Base-by-base conservation (phyloP, 495 filamentous ascomycete species). In the Lasiosphaeriaceae sp. region DNA sequence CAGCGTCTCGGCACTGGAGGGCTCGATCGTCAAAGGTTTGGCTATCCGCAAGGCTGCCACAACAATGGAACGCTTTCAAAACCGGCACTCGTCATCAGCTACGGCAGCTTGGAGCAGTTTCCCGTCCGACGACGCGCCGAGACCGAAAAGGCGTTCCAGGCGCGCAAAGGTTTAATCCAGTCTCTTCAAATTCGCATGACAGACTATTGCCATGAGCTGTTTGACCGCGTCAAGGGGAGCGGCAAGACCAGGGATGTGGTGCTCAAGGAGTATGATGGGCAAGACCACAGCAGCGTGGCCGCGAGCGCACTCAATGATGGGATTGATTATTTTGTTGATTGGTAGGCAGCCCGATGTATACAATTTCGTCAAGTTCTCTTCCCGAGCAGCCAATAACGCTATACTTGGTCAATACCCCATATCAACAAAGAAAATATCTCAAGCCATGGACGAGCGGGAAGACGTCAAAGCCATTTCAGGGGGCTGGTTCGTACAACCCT, bases 291-390 rank as follows among this genome's bases (percentile, higher is more conserved):
- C 14, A 41, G 34, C 2, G 62, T 58, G 11, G 62, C 39, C 0
- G 59, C 43, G 35, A 55, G 39, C 23, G 55, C 58, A 29, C 37
- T 65, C 47, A 54, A 53, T 12, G 62, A 65, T 46, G 62, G 62
- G 14, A 56, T 61, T 46, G 41, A 54, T 29, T 65, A 65, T 22
- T 65, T 65, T 55, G 21, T 65, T 39, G 62, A 65, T 47, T 65
- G 62, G 62, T 61, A 45, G 19, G 11, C 16, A 23, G 48, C 16
- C 31, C 7, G 48, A 50, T 11, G 11, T 3, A 8, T 8, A 37
- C 14, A 11, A 43, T 43, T 14, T 17, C 39, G 39, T 43, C n/a
- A 16, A 4, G 14, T 17, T 12, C 16, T 9, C 9, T 9, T 37
- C 34, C 34, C 14, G 34, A 37, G 8, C 14, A 37, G 34, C 9